These are phyloP conservation scores for Pterocarpus macrocarpus DNA, from an alignment of 306 rosid species.

Conservation along the genomic window DNA sequence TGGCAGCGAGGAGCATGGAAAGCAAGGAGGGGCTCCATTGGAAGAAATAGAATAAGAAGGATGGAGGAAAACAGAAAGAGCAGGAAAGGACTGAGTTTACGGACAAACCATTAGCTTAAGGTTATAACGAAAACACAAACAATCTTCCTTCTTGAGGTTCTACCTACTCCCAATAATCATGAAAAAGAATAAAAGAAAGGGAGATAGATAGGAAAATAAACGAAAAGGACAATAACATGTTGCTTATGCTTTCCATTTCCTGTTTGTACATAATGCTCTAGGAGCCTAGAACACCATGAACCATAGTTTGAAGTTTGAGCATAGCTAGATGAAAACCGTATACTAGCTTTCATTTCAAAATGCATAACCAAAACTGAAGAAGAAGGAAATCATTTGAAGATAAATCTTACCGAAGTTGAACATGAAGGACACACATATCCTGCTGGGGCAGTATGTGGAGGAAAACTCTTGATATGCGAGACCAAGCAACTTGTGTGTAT, in stretches of 20 bases:
- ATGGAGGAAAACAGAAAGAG: too few species aligned
- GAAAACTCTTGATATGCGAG: conserved; percentile 93
- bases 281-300: conserved; percentile 29
- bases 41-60: background rate
- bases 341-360: conserved; percentile 20
- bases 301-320: conserved; percentile 34
- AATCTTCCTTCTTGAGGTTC: conserved; percentile 6
- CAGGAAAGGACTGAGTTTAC: too few species aligned
- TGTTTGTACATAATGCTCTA: conserved; percentile 23
- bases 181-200: background rate
- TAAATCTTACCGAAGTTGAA: conserved; percentile 77
- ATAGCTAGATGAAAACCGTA: conserved; percentile 20
- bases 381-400: conserved; percentile 40
- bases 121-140: background rate
- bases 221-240: background rate
- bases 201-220: background rate
- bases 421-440: conserved; percentile 96
- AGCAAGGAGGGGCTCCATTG: background rate
- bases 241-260: background rate
- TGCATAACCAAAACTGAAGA: conserved; percentile 26
- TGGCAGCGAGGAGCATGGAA: background rate
- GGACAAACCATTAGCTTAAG: background rate
- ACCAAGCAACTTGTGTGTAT: conserved; percentile 92
- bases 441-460: conserved; percentile 96
- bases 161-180: conserved; percentile 14